Evolutionary conservation across 768 basidiomycete species (phyloP).

Genomic region (Pisolithus sp.): DNA sequence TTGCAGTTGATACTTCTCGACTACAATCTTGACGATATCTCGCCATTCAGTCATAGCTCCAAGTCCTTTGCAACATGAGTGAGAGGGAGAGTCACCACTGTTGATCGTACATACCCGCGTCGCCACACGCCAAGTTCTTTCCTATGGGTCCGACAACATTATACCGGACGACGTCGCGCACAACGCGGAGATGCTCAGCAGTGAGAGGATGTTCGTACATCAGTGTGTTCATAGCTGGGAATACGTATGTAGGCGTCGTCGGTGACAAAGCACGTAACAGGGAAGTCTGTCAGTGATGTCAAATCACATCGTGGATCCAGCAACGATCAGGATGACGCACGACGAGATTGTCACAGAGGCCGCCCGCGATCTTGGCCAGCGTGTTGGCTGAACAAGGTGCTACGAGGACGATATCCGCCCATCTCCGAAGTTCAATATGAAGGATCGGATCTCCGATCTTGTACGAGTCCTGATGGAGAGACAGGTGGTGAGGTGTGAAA

Average conservation of each 20-base stretch:
- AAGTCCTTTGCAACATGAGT: slow-evolving; percentile 43
- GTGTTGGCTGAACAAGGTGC: slow-evolving; percentile 98
- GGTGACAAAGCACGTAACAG: slow-evolving; percentile 81
- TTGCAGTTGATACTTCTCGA: slow-evolving; percentile 41
- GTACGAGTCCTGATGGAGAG: slow-evolving; percentile 50
- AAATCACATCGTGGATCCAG: too few relatives aligned
- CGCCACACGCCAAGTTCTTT: slow-evolving; percentile 87
- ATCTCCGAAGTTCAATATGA: slow-evolving; percentile 89
- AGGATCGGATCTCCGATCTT: slow-evolving; percentile 87
- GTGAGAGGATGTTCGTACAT: slow-evolving; percentile 97
- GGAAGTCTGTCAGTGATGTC: slow-evolving; percentile 46
- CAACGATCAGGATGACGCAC: slow-evolving; percentile 29
- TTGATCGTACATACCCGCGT: slow-evolving; percentile 55
- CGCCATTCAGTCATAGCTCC: slow-evolving; percentile 98
- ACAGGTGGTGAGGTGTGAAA: background rate
- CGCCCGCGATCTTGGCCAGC: slow-evolving; percentile 85
- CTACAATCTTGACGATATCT: slow-evolving; percentile 75
- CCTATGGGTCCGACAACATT: slow-evolving; percentile 81
- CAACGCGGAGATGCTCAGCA: slow-evolving; percentile 67
- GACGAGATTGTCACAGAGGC: slow-evolving; percentile 86
- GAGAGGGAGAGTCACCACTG: background rate
- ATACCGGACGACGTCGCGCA: slow-evolving; percentile 74
- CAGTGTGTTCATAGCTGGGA: slow-evolving; percentile 97
- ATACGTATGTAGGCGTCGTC: slow-evolving; percentile 80
- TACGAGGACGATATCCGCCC: slow-evolving; percentile 94